phyloP scores from a whole-genome alignment of 768 basidiomycete genomes.

The Boletus rubescentipes region DNA sequence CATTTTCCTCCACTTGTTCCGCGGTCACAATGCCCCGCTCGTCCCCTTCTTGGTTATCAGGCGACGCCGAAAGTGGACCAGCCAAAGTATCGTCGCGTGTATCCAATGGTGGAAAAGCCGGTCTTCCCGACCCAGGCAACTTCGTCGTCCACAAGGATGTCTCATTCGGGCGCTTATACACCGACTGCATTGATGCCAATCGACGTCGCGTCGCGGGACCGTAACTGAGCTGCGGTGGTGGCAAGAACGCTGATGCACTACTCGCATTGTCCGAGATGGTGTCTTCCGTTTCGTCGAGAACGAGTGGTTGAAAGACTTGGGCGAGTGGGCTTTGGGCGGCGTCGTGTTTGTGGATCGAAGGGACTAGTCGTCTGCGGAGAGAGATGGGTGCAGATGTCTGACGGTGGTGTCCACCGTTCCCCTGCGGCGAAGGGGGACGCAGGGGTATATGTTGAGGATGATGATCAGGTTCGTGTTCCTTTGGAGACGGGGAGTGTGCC shows the following conservation, averaged over 20 bases:
- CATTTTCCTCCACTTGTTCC: constrained; percentile 27
- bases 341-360: constrained; percentile 24
- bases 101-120: constrained; percentile 19
- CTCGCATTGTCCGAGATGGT: constrained; percentile 21
- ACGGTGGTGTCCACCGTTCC: constrained; percentile 8
- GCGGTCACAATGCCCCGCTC: constrained; percentile 20
- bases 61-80: constrained; percentile 27
- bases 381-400: constrained; percentile 14
- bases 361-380: constrained; percentile 20
- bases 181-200: constrained; percentile 35
- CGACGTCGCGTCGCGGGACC: constrained; percentile 41
- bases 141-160: constrained; percentile 3
- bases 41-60: constrained; percentile 14
- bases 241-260: constrained; percentile 5
- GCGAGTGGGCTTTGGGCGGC: constrained; percentile 56
- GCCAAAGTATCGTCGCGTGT: constrained; percentile 24
- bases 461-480: constrained; percentile 18
- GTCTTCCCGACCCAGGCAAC: constrained; percentile 7
- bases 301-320: constrained; percentile 68
- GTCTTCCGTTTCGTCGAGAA: constrained; percentile 49
- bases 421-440: constrained; percentile 8
- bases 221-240: constrained; percentile 31
- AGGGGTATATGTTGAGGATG: background rate
- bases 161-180: constrained; percentile 15
- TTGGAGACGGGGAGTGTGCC: constrained; percentile 18